Percentiles rank a stretch among this genome's conserved stretches.
phyloP scores from a whole-genome alignment of 2,329 filamentous ascomycete genomes.

The Podosphaera xanthii region DNA sequence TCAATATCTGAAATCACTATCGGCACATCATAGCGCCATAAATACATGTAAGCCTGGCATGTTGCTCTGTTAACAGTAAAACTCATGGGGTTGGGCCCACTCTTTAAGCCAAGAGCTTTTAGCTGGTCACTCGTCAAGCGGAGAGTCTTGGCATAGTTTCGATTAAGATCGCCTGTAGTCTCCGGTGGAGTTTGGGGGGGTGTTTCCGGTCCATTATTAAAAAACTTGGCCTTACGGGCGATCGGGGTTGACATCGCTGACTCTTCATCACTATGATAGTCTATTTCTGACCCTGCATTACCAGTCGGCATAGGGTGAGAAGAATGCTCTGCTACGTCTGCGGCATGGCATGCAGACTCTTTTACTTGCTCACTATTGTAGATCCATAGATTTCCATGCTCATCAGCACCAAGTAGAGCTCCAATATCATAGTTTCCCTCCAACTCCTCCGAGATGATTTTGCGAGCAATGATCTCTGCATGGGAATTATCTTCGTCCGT shows the following conservation, averaged over 20 bases:
- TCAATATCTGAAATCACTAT: slow-evolving; percentile 98
- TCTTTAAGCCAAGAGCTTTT: slow-evolving; percentile 58
- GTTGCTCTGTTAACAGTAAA: slow-evolving; percentile 93
- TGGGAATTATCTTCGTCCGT: slow-evolving; percentile 80
- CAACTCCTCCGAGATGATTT: slow-evolving; percentile 77
- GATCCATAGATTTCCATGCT: slow-evolving; percentile 96
- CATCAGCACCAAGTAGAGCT: slow-evolving; percentile 80
- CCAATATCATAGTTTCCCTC: slow-evolving; percentile 94
- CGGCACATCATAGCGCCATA: slow-evolving; percentile 77
- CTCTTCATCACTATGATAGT: slow-evolving; percentile 75
- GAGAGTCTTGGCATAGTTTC: slow-evolving; percentile 90
- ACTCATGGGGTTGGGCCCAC: slow-evolving; percentile 78
- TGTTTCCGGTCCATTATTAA: slow-evolving; percentile 34
- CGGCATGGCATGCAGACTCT: slow-evolving; percentile 53
- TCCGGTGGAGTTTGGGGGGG: slow-evolving; percentile 48
- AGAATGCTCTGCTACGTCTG: slow-evolving; percentile 25
- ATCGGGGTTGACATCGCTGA: slow-evolving; percentile 30
- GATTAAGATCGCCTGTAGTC: slow-evolving; percentile 42
- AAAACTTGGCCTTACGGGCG: slow-evolving; percentile 37
- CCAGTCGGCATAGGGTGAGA: slow-evolving; percentile 7
- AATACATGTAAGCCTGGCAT: slow-evolving; percentile 77
- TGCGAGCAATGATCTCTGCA: slow-evolving; percentile 80
- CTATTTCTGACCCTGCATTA: slow-evolving; percentile 75
- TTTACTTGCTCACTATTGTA: slow-evolving; percentile 96
- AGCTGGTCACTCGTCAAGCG: slow-evolving; percentile 88